Evolutionary conservation across 345 rosid species (phyloP), one percentile per base, ranked within the genome.

Genomic region (Aquilaria yunnanensis): DNA sequence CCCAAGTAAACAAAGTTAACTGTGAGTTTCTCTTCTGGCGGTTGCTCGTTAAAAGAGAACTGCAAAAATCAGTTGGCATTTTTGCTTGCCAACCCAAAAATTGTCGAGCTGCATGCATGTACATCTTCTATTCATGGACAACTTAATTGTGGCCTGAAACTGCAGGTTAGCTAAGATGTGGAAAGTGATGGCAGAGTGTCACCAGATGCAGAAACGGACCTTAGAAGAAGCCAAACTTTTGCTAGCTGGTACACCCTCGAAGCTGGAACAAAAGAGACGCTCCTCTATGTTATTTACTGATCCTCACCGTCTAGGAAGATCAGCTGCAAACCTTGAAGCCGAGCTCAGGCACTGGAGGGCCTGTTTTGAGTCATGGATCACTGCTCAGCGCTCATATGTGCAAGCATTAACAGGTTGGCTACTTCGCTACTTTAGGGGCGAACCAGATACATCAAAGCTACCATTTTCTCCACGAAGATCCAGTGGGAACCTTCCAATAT

Each of bases 101-200:
- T 16, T 6, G 51, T 60, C 10, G 12, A 60, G 10, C 16, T 33
- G 4, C 32, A 32, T 47, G 47, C 33, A 29, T 56, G 33, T 2
- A 49, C n/a, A 23, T 10, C 32, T 54, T 59, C 29, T 47, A 5
- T 54, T 11, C 12, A 41, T 48, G 23, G 23, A 16, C 23, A 16
- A 16, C 23, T 16, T 16, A 16, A 16, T 16, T 16, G 23, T 16
- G 23, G 23, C 23, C 23, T 37, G 8, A 8, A 53, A 8, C 37
- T 63, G 62, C 90, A 93, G 98, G 71, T 70, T 93, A 74, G 72
- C 83, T 57, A 74, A 70, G 57, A 93, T 93, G 97, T 93, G 98
- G 98, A 90, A 86, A 78, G 86, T 81, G 72, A 90, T 93, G 97
- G 90, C 96, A 56, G 92, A 86, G 68, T 79, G 96, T 68, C 98